Conservation (phyloP, 2,329 filamentous ascomycete species). For the Blastomyces percursus region DNA sequence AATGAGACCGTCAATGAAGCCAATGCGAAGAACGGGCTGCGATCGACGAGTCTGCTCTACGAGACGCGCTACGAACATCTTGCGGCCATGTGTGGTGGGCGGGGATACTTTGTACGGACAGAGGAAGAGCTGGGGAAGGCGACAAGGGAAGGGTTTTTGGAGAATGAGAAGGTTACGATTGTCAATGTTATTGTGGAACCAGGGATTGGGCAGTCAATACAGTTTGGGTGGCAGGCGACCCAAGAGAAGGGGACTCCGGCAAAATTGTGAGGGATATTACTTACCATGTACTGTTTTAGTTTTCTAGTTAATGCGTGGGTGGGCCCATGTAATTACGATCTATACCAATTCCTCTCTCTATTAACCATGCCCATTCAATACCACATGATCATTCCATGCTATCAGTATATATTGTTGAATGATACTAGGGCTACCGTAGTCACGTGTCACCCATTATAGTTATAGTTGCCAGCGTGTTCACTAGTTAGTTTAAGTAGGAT, state of each 20-base stretch:
- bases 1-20: constrained; percentile 26
- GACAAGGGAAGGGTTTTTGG: constrained; percentile 41
- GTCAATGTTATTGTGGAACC: constrained; percentile 48
- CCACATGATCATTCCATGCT: too few relatives aligned
- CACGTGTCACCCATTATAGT: too few relatives aligned
- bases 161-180: constrained; percentile 37
- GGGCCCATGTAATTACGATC: neutral
- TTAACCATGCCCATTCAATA: neutral
- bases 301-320: neutral
- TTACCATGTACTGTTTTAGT: neutral
- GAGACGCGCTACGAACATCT: constrained; percentile 47
- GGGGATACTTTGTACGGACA: constrained; percentile 42
- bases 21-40: constrained; percentile 27
- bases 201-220: constrained; percentile 33
- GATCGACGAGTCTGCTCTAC: constrained; percentile 43
- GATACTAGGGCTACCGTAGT: too few relatives aligned
- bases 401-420: too few relatives aligned
- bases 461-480: too few relatives aligned
- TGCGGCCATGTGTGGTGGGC: constrained; percentile 45
- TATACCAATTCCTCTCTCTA: neutral
- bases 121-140: constrained; percentile 42
- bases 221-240: constrained; percentile 28
- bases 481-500: too few relatives aligned
- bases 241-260: constrained; percentile 17
- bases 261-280: constrained; percentile 15